Evolutionary conservation across 2,329 filamentous ascomycete species (phyloP), one percentile per base, ranked within the genome.

Genomic region (Colletotrichum echinochloae): DNA sequence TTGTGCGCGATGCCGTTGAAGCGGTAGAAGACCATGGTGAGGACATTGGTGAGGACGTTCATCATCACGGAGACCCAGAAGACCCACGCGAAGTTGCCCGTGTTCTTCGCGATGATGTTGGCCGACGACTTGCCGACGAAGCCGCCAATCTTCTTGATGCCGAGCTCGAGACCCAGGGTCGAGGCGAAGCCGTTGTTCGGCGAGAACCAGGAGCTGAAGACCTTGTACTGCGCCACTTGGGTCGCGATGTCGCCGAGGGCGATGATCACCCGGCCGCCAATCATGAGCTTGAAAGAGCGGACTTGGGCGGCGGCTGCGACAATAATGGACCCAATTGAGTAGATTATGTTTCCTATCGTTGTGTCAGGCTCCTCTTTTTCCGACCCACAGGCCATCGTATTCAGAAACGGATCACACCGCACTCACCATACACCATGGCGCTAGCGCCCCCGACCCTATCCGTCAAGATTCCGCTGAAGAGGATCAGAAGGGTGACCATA

Each of bases 171-270:
- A 0, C 84, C 89, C 0, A 91, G 81, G 0, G 88, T 91, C 0
- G 88, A 88, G 0, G 88, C 89, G 74, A 91, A 91, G 1, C 89
- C 89, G 66, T 87, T 84, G 9, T 83, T 88, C 0, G 89, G 89
- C 0, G 88, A 83, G 71, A 91, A 91, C 89, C 89, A 91, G 0
- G 87, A 89, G 0, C 87, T 89, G 74, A 91, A 91, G 71, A 91
- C 85, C 71, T 90, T 89, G 76, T 90, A 91, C 75, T 90, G 88
- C 0, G 89, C 89, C 37, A 90, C 83, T 73, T 91, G 88, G 0
- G 89, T 91, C 0, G 89, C 87, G 26, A 90, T 88, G 71, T 90
- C 89, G n/a, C 89, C 89, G 0, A 91, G 77, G 0, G 88, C 84
- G 35, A 86, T 82, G 16, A 91, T 78, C 1, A 91, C 80, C 44